A percentile compares a stretch with the other conserved stretches of the same genome.
These are phyloP conservation scores for Candolleomyces efflorescens DNA, from an alignment of 768 basidiomycete genomes.

Conservation along the genomic window DNA sequence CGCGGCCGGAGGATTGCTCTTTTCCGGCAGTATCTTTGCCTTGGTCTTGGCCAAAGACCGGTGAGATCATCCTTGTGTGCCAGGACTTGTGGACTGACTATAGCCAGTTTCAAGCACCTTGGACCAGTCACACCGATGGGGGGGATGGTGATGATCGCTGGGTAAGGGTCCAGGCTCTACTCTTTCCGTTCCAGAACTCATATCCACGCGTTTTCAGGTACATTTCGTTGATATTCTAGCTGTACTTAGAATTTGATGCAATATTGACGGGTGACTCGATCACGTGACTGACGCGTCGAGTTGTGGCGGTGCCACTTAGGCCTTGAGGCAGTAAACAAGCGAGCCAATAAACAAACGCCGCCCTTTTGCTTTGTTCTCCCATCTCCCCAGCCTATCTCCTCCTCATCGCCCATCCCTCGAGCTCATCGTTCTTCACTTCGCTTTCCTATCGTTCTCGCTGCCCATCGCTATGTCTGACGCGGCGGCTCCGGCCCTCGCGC, in stretches of 20 bases:
- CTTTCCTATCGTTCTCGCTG: slow-evolving; percentile 2
- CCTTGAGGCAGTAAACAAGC: slow-evolving; percentile 29
- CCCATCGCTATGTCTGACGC: slow-evolving; percentile 10
- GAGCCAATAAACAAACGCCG: slow-evolving; percentile 14
- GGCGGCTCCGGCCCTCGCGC: slow-evolving; percentile 12
- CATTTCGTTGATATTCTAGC: slow-evolving; percentile 12
- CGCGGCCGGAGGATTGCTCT: slow-evolving; percentile 48
- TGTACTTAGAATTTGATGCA: not conserved
- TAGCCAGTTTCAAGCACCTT: slow-evolving; percentile 37
- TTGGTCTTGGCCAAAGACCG: slow-evolving; percentile 46
- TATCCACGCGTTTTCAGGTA: slow-evolving; percentile 7
- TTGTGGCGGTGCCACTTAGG: slow-evolving; percentile 25
- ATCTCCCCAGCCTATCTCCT: slow-evolving; percentile 6
- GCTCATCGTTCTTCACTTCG: not conserved
- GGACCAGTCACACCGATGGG: slow-evolving; percentile 70
- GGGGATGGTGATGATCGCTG: slow-evolving; percentile 60
- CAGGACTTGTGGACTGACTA: not conserved
- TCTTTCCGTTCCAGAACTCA: not conserved
- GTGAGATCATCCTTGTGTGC: slow-evolving; percentile 18
- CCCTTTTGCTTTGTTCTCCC: not conserved
- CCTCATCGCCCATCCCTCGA: slow-evolving; percentile 4
- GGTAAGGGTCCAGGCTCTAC: slow-evolving; percentile 37
- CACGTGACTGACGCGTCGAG: slow-evolving; percentile 37
- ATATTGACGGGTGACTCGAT: slow-evolving; percentile 10
- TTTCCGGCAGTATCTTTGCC: slow-evolving; percentile 60